Base-by-base conservation (phyloP, 140 eudicot species). In the Anethum foeniculum region DNA sequence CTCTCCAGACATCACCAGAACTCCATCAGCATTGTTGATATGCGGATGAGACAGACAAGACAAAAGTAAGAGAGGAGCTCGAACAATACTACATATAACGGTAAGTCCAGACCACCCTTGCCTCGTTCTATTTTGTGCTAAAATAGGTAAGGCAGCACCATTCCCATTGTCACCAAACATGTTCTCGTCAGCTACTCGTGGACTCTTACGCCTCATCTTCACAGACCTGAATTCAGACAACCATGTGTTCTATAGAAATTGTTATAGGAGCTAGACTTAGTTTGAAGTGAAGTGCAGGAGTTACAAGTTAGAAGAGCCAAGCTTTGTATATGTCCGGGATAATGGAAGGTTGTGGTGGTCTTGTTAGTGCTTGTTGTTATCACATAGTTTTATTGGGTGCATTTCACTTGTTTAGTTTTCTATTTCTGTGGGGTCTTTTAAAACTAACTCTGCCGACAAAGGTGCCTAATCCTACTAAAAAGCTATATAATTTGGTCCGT, bases 131-230 rank as follows among this genome's bases (percentile, higher is more conserved):
- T 85, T 79, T 47, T 81, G 87, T 58, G 46, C 82, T 47, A 85
- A 82, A 44, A 79, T 77, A 69, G 90, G 90, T 65, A 87, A 80
- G 62, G 81, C 88, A 1, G 75, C 82, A 76, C 86, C 85, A 74
- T 86, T 84, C 56, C 72, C 86, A 62, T 44, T 48, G 30, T 85
- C 89, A 47, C 76, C 82, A 85, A 85, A 73, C 93, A 87, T 89
- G 87, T 48, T 89, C 85, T 89, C 93, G 52, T 89, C 93, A 1
- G 90, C 93, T 67, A 89, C 93, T 81, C 88, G 86, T 28, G 88
- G 88, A 65, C 90, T 89, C 62, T 87, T 89, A 47, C 86, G 85
- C 88, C 85, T 83, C 91, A 89, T 87, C 43, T 46, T 46, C 71
- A 79, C 47, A 7, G 27, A 43, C 38, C 58, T 38, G 47, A 58